Percentiles rank a stretch among this genome's conserved stretches.
phyloP scores from a whole-genome alignment of 2,329 filamentous ascomycete species.

The Neoascochyta sp. region DNA sequence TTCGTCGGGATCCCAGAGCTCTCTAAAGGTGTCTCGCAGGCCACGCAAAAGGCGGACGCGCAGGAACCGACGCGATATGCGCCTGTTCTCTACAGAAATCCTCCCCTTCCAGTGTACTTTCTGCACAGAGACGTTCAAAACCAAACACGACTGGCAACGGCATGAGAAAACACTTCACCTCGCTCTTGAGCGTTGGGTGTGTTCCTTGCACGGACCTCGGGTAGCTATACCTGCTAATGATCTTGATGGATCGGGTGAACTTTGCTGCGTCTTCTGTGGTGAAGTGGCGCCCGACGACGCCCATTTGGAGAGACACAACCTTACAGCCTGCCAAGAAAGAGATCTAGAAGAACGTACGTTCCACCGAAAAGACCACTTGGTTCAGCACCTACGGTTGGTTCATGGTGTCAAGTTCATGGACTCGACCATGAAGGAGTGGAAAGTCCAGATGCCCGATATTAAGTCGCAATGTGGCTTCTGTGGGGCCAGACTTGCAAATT shows the following conservation, averaged over 20 bases:
- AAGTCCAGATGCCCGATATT: conserved; percentile 20
- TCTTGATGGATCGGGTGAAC: too few species aligned
- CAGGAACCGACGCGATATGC: conserved; percentile 9
- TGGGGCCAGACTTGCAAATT: conserved; percentile 14
- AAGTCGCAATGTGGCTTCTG: conserved; percentile 26
- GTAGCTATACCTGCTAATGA: not conserved
- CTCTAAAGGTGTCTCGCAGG: conserved; percentile 2
- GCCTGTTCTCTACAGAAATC: conserved; percentile 6
- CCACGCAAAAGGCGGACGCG: conserved; percentile 11
- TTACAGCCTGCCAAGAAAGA: conserved; percentile 18
- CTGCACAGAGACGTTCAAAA: conserved; percentile 30
- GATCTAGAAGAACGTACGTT: conserved; percentile 24
- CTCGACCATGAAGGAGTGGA: conserved; percentile 37
- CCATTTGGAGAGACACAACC: conserved; percentile 18
- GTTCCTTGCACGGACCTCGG: conserved; percentile 7
- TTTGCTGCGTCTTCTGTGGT: conserved; percentile 7
- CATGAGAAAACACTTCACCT: conserved; percentile 31
- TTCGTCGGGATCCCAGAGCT: conserved; percentile 15
- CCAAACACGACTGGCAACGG: conserved; percentile 28
- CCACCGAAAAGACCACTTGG: conserved; percentile 27
- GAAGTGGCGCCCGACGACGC: conserved; percentile 5
- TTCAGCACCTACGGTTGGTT: conserved; percentile 25
- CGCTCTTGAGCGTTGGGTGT: conserved; percentile 26
- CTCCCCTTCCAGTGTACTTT: conserved; percentile 29
- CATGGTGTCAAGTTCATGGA: conserved; percentile 17